These are phyloP conservation scores for Colletotrichum musae DNA, from an alignment of 2,329 filamentous ascomycete genomes.

Conservation along the genomic window DNA sequence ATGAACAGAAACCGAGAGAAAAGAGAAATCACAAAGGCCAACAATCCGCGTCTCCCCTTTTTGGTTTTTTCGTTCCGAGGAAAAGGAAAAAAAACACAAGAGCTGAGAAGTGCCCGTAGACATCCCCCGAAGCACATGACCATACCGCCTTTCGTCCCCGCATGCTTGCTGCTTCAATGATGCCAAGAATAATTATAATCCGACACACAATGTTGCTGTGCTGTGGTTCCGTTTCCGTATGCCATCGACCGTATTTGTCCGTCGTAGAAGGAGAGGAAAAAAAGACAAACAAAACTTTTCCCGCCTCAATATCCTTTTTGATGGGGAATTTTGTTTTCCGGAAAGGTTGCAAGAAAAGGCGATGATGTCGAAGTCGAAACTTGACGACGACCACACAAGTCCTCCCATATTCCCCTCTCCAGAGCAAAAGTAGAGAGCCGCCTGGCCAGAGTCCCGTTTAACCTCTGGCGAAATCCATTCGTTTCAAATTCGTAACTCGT, in stretches of 20 bases:
- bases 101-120: conserved; percentile 6
- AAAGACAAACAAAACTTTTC: conserved; percentile 25
- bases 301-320: conserved; percentile 28
- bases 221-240: conserved; percentile 30
- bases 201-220: conserved; percentile 30
- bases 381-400: conserved; percentile 18
- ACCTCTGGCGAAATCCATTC: conserved; percentile 38
- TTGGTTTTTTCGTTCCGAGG: conserved; percentile 10
- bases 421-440: conserved; percentile 15
- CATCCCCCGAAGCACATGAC: conserved; percentile 27
- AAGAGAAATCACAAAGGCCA: conserved; percentile 32
- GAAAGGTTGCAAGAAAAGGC: conserved; percentile 19
- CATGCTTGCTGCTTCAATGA: conserved; percentile 28
- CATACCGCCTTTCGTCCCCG: conserved; percentile 18
- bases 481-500: conserved; percentile 40
- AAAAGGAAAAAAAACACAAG: conserved; percentile 9
- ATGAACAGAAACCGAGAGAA: conserved; percentile 21
- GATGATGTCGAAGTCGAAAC: conserved; percentile 9
- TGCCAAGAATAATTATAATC: conserved; percentile 32
- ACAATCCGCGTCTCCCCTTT: conserved; percentile 14
- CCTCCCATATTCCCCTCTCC: conserved; percentile 12
- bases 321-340: conserved; percentile 38
- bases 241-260: conserved; percentile 26
- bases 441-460: conserved; percentile 42
- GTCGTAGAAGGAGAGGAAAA: conserved; percentile 9